Conservation (phyloP, 176 grass and related monocot species). For the Oryza nivara region DNA sequence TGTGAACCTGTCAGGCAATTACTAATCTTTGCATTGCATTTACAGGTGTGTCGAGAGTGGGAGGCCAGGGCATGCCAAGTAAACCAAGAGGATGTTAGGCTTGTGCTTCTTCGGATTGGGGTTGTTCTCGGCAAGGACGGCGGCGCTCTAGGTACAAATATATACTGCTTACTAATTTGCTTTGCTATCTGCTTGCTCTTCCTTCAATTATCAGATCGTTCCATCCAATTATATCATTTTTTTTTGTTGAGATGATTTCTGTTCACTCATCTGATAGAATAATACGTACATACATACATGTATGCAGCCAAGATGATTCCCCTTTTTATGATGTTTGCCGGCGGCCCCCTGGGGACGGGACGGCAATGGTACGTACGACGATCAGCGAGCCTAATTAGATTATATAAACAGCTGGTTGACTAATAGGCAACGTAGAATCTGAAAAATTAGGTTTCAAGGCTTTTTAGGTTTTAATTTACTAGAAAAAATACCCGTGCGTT, state of each 20-base stretch:
- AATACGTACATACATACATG: conserved; percentile 74
- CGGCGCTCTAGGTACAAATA: conserved; percentile 71
- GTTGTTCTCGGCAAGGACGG: conserved; percentile 93
- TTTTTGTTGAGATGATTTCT: neutral
- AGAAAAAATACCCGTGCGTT: too few relatives aligned
- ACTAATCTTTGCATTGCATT: too few relatives aligned
- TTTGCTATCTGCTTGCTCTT: neutral
- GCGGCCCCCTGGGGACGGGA: conserved; percentile 82
- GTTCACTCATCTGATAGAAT: neutral
- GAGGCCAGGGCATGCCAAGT: conserved; percentile 73
- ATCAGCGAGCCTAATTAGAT: too few relatives aligned
- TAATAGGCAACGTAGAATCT: too few relatives aligned
- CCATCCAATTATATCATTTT: neutral
- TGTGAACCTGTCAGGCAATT: too few relatives aligned
- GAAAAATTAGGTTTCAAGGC: too few relatives aligned
- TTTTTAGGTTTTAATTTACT: too few relatives aligned
- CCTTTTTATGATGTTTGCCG: conserved; percentile 95
- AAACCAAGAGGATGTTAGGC: conserved; percentile 59
- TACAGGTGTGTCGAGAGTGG: conserved; percentile 88
- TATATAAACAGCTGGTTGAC: too few relatives aligned
- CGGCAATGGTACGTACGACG: conserved; percentile 59
- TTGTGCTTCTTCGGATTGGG: conserved; percentile 83
- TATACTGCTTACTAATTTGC: conserved; percentile 14
- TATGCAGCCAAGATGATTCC: conserved; percentile 97
- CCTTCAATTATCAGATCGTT: neutral